A percentile compares a stretch with the other conserved stretches of the same genome.
Conservation (phyloP, 2,329 filamentous ascomycete genomes). For the Colletotrichum somersetense region DNA sequence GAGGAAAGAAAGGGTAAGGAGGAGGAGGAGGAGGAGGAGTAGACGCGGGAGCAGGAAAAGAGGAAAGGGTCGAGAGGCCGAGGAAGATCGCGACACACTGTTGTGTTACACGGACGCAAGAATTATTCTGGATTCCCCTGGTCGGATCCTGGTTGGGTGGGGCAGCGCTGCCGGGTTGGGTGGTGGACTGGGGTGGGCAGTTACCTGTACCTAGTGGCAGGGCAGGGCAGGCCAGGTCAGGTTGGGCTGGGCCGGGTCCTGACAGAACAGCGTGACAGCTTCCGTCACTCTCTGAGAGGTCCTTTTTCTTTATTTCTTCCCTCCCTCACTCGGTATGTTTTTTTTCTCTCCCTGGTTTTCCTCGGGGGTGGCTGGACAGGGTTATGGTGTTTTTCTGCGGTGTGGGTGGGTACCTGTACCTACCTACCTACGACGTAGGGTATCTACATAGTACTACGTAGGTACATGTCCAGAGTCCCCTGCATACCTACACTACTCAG, state of each 20-base stretch:
- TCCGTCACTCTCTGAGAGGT: slow-evolving; percentile 17
- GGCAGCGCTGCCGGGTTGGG: slow-evolving; percentile 2
- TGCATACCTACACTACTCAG: too few species aligned
- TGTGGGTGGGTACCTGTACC: not conserved
- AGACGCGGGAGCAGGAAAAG: slow-evolving; percentile 16
- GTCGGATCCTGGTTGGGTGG: slow-evolving; percentile 38
- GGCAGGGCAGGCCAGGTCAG: too few species aligned
- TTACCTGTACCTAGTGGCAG: too few species aligned
- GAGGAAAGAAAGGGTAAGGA: not conserved
- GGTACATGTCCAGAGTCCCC: too few species aligned
- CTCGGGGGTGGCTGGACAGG: slow-evolving; percentile 20
- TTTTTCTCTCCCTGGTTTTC: slow-evolving; percentile 7
- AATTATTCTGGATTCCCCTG: slow-evolving; percentile 42
- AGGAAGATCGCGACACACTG: slow-evolving; percentile 41
- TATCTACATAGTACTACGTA: too few species aligned
- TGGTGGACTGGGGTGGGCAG: not conserved
- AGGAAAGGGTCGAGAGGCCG: slow-evolving; percentile 21
- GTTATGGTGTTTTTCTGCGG: not conserved
- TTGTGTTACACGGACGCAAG: slow-evolving; percentile 43
- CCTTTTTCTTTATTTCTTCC: slow-evolving; percentile 8
- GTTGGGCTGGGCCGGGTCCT: slow-evolving; percentile 24
- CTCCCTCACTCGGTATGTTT: not conserved
- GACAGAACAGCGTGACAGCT: slow-evolving; percentile 24
- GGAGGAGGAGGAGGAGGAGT: slow-evolving; percentile 1
- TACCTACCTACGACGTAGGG: too few species aligned